These are phyloP conservation scores for Hymenotorrendiella dingleyae DNA, from an alignment of 2,329 filamentous ascomycete species.

Conservation along the genomic window DNA sequence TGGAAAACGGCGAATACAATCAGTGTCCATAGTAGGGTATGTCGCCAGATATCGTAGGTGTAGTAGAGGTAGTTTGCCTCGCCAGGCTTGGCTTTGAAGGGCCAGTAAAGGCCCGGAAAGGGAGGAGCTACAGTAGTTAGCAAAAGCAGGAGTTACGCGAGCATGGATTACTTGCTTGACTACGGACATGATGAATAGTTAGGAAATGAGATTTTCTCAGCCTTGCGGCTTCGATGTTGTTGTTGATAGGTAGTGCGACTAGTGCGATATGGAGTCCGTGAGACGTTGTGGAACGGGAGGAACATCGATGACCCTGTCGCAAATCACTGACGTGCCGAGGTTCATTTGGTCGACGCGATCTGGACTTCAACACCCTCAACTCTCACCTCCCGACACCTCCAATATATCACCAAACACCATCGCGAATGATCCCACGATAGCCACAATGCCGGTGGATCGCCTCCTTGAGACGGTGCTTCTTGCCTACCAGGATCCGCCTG, in stretches of 20 bases:
- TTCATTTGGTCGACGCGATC: too few species aligned
- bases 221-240: constrained; percentile 1
- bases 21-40: constrained; percentile 64
- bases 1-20: constrained; percentile 60
- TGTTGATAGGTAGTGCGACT: neutral
- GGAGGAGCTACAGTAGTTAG: constrained; percentile 37
- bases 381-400: too few species aligned
- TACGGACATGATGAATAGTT: constrained; percentile 10
- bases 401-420: constrained; percentile 2
- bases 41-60: constrained; percentile 59
- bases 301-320: too few species aligned
- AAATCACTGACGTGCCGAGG: too few species aligned
- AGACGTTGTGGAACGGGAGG: too few species aligned
- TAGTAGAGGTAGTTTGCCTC: constrained; percentile 50
- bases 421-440: constrained; percentile 7
- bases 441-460: constrained; percentile 28
- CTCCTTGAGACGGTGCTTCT: constrained; percentile 29
- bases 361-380: constrained; percentile 4
- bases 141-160: neutral
- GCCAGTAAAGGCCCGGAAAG: constrained; percentile 67
- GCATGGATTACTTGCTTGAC: constrained; percentile 14
- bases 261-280: too few species aligned
- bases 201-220: constrained; percentile 1
- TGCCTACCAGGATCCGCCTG: constrained; percentile 25
- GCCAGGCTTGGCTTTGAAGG: constrained; percentile 38